Percentiles rank a stretch among this genome's conserved stretches.
Evolutionary conservation across 116 monocot genomes (phyloP).

Genomic region (Zostera marina): DNA sequence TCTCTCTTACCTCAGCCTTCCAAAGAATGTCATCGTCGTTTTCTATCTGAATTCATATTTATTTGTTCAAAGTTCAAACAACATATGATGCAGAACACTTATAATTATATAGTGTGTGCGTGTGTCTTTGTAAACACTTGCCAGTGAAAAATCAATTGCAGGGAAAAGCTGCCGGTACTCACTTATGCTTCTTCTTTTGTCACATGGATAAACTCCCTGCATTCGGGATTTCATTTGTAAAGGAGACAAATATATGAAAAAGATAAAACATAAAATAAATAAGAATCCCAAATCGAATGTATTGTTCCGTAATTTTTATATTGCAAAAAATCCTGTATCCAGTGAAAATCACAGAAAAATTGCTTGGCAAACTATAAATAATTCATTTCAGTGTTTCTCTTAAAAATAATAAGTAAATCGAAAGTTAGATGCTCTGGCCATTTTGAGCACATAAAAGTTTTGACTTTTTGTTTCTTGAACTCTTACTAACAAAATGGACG

Average conservation of each 20-base stretch:
- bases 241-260: neutral
- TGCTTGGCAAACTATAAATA: no score
- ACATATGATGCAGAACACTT: neutral
- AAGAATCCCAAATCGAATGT: no score
- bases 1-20: constrained; percentile 54
- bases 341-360: no score
- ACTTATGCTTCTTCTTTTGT: constrained; percentile 70
- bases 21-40: constrained; percentile 77
- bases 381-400: no score
- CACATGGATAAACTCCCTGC: constrained; percentile 95
- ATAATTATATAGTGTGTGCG: neutral
- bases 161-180: constrained; percentile 73
- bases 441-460: no score
- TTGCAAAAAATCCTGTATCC: no score
- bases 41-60: constrained; percentile 43
- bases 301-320: no score
- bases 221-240: constrained; percentile 5
- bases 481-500: no score
- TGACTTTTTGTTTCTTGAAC: no score
- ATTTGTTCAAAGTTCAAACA: neutral
- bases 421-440: no score
- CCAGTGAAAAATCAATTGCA: constrained; percentile 95
- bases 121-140: neutral
- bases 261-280: no score
- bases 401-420: no score